Evolutionary conservation across 495 filamentous ascomycete species (phyloP), one percentile per base, ranked within the genome.

Genomic region (Polyplosphaeria fusca): DNA sequence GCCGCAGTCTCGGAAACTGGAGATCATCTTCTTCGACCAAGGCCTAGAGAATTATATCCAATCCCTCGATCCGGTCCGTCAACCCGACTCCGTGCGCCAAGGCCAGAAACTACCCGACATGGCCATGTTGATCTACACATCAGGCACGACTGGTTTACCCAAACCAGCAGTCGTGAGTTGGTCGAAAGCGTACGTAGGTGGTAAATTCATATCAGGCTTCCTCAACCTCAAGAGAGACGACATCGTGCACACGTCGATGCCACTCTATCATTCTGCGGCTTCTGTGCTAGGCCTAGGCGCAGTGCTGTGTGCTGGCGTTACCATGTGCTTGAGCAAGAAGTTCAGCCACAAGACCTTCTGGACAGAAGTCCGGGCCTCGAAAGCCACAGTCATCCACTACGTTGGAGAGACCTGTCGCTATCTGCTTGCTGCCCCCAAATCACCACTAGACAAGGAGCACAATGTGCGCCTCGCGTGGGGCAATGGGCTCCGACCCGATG

Each of bases 351-450:
- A 78, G 28, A 86, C 77, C 1, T 97, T 95, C 73, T 94, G 89
- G 85, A 77, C 81, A 24, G 89, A 95, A 50, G 85, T 86, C 20
- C 82, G 87, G 7, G 77, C 80, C 23, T 81, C 81, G 30, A 69
- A 86, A 20, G 86, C 92, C 24, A 95, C 88, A 0, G 76, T 89
- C 19, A 86, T 97, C 57, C 93, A 96, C 65, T 98, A 98, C 61
- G 92, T 98, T 9, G 93, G 93, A 28, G 93, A 98, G 68, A 96
- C 88, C 0, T 89, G 90, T 55, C 85, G 93, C 1, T 98, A 98
- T 68, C 80, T 98, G 14, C 79, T 96, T 35, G 76, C 87, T 0
- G 82, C 84, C 0, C 82, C 88, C 0, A 79, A 87, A 68, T 80
- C 23, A 81, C 84, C 3, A 61, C 75, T 90, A 30, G 93, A 97